Base-by-base conservation (phyloP, 2,329 filamentous ascomycete species). In the Colletotrichum australisinense region DNA sequence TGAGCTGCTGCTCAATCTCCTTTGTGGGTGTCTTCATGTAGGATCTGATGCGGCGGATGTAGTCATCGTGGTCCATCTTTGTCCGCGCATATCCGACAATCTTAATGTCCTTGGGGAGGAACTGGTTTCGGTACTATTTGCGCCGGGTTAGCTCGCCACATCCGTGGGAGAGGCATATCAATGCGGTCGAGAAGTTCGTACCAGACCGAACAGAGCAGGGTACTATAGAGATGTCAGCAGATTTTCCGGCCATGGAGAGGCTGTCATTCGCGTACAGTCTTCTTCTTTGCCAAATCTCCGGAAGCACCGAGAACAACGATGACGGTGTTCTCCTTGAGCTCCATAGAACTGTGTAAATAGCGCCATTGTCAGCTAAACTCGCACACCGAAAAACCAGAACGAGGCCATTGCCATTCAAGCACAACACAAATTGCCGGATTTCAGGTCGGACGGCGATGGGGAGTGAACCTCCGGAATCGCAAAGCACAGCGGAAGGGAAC, bases 1-100 rank as follows among this genome's bases (percentile, higher is more conserved):
- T 91, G 73, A 99, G 89, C 84, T 98, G 95, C 86, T 98, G 93
- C 88, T 99, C 95, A 78, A 97, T 92, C 79, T 98, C 97, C 88
- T 98, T 97, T 78, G 96, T 98, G 19, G 97, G 97, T 19, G 95
- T 97, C 91, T 99, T 98, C 88, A 99, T 99, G 88, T 98, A 97
- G 74, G 95, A 98, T 86, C 94, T 96, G 85, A 99, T 95, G 78
- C 97, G 92, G 86, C 93, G 94, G 82, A 98, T 90, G 88, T 94
- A 98, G 85, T 99, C 97, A 76, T 95, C 92, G 81, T 96, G 95
- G 87, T 98, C 95, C 97, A 99, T 99, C 89, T 98, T 98, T 79
- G 97, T 99, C 83, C 97, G 93, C 80, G 97, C 97, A 94, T 99
- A 99, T 88, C 97, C 97, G 80, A 99, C 92, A 83, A 99, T 98